phyloP scores from a whole-genome alignment of 345 rosid species.

The rapeseed (Brassica napus) region DNA sequence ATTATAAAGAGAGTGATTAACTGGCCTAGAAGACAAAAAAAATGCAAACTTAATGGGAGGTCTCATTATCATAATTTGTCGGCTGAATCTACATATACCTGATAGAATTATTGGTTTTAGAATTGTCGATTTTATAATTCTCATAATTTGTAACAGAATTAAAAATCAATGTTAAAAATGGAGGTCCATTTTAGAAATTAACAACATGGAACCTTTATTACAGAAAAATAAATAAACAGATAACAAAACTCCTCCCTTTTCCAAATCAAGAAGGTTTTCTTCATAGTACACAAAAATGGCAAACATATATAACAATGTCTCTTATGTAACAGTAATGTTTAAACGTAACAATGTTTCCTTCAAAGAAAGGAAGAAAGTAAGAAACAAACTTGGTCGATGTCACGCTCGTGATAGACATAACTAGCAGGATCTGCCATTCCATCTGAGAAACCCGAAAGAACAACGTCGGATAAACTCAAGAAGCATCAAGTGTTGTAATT shows the following conservation, averaged over 20 bases:
- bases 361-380: background rate
- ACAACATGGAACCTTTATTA: background rate
- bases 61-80: background rate
- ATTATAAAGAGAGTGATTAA: background rate
- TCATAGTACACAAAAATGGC: background rate
- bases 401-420: constrained; percentile 78
- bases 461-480: constrained; percentile 53
- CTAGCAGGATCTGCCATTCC: constrained; percentile 99
- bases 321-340: background rate
- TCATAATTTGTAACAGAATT: background rate
- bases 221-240: background rate
- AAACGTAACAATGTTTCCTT: too few species aligned
- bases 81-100: background rate
- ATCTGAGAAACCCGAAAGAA: constrained; percentile 68
- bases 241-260: background rate
- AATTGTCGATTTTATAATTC: background rate
- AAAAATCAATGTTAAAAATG: background rate
- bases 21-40: background rate
- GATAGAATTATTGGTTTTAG: background rate
- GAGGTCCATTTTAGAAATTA: background rate
- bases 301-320: background rate
- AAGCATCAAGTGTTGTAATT: constrained; percentile 55
- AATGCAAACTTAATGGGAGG: background rate
- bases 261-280: background rate
- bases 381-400: constrained; percentile 71